Evolutionary conservation across 1,139 yeast genomes (phyloP).

Genomic region (Pneumocystis wakefieldiae): DNA sequence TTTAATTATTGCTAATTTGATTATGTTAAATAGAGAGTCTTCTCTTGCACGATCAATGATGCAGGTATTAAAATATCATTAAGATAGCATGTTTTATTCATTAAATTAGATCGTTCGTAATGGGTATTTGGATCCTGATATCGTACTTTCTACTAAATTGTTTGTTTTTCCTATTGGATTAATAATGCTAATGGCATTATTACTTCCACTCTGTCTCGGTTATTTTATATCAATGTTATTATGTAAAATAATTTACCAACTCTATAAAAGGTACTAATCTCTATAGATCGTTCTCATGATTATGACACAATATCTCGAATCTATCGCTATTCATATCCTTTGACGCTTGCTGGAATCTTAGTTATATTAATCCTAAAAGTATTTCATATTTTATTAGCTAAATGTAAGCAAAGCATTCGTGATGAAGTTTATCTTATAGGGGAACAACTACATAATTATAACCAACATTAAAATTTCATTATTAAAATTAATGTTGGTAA

Average conservation of each 20-base stretch:
- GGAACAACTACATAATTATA: conserved; percentile 22
- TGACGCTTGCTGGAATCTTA: conserved; percentile 5
- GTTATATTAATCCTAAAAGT: conserved; percentile 3
- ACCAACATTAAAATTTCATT: background rate
- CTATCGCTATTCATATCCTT: conserved; percentile 12
- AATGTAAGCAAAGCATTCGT: conserved; percentile 19
- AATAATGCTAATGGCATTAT: conserved; percentile 2
- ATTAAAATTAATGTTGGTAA: background rate
- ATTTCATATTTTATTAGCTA: conserved; percentile 10
- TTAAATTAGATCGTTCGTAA: background rate
- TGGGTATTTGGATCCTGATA: conserved; percentile 9
- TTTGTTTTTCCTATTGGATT: conserved; percentile 5
- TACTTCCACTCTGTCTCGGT: conserved; percentile 7
- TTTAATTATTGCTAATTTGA: conserved; percentile 2
- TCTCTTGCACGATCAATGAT: background rate
- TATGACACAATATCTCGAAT: conserved; percentile 7
- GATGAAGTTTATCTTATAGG: conserved; percentile 26
- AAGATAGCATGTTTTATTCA: background rate
- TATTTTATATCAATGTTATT: conserved; percentile 1
- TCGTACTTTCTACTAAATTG: conserved; percentile 3
- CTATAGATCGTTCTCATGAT: conserved; percentile 11
- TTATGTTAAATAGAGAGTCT: conserved; percentile 5
- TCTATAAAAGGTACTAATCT: conserved; percentile 11
- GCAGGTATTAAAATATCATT: background rate
- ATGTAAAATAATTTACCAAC: conserved; percentile 7